phyloP scores from a whole-genome alignment of 306 rosid species.

The Delonix regia region DNA sequence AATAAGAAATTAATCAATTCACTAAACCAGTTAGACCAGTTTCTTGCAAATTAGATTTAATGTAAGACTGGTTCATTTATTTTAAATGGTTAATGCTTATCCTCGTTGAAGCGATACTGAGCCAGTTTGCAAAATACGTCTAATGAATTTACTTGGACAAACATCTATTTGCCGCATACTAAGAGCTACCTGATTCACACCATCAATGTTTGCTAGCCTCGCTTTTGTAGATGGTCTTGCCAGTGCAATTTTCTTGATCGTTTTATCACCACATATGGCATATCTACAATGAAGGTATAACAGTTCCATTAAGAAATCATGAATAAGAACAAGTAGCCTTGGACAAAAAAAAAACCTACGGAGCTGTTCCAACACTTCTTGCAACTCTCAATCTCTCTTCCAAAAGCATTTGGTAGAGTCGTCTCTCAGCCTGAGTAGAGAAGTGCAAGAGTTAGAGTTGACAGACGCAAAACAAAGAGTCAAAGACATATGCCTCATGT shows the following conservation, averaged over 20 bases:
- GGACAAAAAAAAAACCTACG: slow-evolving; percentile 54
- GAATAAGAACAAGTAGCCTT: slow-evolving; percentile 19
- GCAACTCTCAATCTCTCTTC: slow-evolving; percentile 91
- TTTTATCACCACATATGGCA: slow-evolving; percentile 91
- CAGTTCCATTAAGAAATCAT: slow-evolving; percentile 9
- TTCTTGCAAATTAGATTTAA: slow-evolving; percentile 1
- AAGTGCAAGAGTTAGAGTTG: slow-evolving; percentile 29
- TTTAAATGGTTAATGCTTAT: slow-evolving; percentile 13
- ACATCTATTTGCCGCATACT: background rate
- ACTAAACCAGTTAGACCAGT: slow-evolving; percentile 26
- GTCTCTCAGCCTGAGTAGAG: slow-evolving; percentile 61
- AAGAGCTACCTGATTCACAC: slow-evolving; percentile 84
- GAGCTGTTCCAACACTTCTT: slow-evolving; percentile 78
- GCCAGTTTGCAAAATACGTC: background rate
- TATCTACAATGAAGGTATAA: slow-evolving; percentile 53
- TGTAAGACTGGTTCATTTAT: background rate
- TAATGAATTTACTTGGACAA: background rate
- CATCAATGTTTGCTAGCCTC: slow-evolving; percentile 85
- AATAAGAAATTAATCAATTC: background rate
- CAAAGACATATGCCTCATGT: slow-evolving; percentile 26
- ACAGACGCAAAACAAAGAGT: slow-evolving; percentile 27
- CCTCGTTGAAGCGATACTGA: slow-evolving; percentile 13
- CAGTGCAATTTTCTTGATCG: slow-evolving; percentile 73
- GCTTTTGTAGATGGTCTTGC: slow-evolving; percentile 88
- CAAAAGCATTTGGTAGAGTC: slow-evolving; percentile 71